Conservation (phyloP, 116 monocot genomes). For the Dioscorea cayenensis region DNA sequence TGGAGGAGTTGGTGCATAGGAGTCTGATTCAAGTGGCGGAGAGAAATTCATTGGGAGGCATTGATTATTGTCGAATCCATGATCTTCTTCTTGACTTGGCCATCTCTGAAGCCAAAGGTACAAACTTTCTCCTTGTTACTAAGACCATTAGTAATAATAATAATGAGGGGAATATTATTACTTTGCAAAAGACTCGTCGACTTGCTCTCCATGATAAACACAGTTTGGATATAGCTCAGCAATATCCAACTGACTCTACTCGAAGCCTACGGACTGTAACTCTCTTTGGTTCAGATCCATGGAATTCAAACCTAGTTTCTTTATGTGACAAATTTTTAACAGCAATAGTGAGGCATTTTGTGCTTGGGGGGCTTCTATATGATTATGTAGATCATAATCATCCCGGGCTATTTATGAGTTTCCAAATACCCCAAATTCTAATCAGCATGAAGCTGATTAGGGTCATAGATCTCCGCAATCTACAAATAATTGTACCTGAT, state of each 20-base stretch:
- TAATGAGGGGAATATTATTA: neutral
- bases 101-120: neutral
- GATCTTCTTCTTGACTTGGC: conserved; percentile 12
- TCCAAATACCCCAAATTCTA: neutral
- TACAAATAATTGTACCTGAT: neutral
- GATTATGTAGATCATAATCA: neutral
- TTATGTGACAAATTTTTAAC: no score
- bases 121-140: neutral
- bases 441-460: no score
- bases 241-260: no score
- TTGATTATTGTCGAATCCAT: neutral
- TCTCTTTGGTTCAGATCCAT: no score
- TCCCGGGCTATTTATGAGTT: no score
- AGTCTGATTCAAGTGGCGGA: conserved; percentile 14
- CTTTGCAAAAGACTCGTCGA: neutral
- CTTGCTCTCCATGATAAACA: neutral
- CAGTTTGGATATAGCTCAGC: no score
- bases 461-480: no score
- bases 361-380: neutral
- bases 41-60: neutral
- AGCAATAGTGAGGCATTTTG: neutral
- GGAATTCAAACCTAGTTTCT: no score
- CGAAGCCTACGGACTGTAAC: no score
- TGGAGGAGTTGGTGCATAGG: conserved; percentile 19
- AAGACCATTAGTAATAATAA: neutral